Conservation (phyloP, 257 asterid genomes). For the Gardenia jasminoides region DNA sequence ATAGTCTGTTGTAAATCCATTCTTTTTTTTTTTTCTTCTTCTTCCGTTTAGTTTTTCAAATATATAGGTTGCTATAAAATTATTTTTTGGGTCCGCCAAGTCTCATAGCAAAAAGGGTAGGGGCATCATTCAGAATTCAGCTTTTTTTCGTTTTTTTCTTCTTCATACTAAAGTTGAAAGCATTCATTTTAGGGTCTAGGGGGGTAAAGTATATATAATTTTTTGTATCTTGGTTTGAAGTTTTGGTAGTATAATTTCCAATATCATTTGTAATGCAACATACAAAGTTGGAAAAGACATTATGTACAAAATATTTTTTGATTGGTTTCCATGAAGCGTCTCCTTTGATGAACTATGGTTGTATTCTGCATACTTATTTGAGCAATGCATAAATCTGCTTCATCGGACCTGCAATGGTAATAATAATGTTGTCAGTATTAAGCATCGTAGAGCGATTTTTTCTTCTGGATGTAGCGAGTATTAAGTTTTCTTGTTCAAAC, state of each 20-base stretch:
- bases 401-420: too few species aligned
- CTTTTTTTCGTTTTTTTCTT: neutral
- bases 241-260: conserved; percentile 11
- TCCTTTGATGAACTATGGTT: neutral
- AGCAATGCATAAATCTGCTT: too few species aligned
- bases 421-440: too few species aligned
- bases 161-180: neutral
- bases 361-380: too few species aligned
- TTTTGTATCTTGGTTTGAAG: conserved; percentile 12
- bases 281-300: neutral
- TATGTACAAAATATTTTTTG: conserved; percentile 13
- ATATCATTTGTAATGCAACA: conserved; percentile 19
- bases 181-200: conserved; percentile 19
- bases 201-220: conserved; percentile 8
- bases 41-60: conserved; percentile 8
- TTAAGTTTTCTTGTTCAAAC: too few species aligned
- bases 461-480: too few species aligned
- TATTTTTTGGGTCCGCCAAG: conserved; percentile 18
- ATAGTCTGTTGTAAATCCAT: conserved; percentile 51
- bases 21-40: conserved; percentile 22
- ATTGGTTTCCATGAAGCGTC: neutral
- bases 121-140: neutral
- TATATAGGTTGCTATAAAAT: conserved; percentile 29
- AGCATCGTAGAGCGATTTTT: too few species aligned
- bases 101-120: conserved; percentile 15